Evolutionary conservation across 352 stramenopile genomes (phyloP), one percentile per base, ranked within the genome.

Genomic region (Phytophthora capsici): DNA sequence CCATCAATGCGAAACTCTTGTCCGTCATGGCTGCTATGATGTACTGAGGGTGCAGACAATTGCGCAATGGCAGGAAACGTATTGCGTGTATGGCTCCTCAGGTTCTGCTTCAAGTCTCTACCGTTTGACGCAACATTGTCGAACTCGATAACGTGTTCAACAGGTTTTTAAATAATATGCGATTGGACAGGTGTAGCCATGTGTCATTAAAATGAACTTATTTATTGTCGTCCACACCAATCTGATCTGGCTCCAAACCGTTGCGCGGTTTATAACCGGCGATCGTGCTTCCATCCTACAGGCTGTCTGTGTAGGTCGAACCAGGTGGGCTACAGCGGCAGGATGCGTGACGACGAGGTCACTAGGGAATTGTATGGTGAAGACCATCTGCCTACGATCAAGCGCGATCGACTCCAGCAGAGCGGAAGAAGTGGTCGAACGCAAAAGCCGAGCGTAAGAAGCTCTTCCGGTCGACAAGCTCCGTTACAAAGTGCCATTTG

Each of bases 1-100:
- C 73, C 59, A 92, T 74, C 38, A 77, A 37, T 25, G 55, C 19
- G 12, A 62, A 28, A 7, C 4, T 62, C 41, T 77, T 50, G 17
- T 63, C 48, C 14, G 28, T 51, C 57, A 74, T 79, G n/a, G 8
- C 22, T 38, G 16, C 14, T 43, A 10, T 34, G 12, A 4, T 32
- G 28, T 54, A 6, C 10, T 34, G 32, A n/a, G 26, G 8, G 17
- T 46, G 55, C 28, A 19, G 44, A 13, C 52, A 32, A 51, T 30
- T 63, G 59, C 34, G 59, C 52, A 56, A 56, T 44, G 25, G n/a
- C 19, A 26, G n/a, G 22, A 2, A 20, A 5, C 13, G 13, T 65
- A 65, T 65, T 70, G 30, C 55, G 62, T 55, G 26, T 57, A 49
- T 45, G 17, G 4, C 23, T 30, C 17, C 25, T 53, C 45, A 38